Evolutionary conservation across 306 rosid species (phyloP).

Genomic region (Ormosia semicastrata): DNA sequence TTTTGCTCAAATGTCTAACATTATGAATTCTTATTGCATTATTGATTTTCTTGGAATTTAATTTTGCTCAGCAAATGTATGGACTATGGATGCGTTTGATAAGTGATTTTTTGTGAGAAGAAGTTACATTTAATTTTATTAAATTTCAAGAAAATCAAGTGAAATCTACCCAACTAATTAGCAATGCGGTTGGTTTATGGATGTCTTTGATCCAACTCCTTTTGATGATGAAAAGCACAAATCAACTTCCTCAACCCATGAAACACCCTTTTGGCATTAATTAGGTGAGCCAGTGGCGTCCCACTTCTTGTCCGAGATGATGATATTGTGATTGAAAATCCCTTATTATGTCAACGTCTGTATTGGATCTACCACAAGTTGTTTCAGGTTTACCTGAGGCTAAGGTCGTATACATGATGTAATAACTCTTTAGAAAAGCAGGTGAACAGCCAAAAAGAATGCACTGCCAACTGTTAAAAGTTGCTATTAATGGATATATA

Average conservation of each 20-base stretch:
- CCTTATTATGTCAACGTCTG: constrained; percentile 8
- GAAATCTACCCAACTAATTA: background rate
- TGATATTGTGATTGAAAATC: constrained; percentile 4
- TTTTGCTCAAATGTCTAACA: background rate
- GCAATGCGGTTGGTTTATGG: background rate
- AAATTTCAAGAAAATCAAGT: background rate
- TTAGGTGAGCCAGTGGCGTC: constrained; percentile 14
- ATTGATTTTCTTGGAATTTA: background rate
- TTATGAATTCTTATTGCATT: background rate
- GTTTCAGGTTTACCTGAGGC: constrained; percentile 12
- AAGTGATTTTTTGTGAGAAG: background rate
- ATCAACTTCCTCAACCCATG: background rate
- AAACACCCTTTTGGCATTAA: background rate
- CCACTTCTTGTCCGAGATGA: constrained; percentile 24
- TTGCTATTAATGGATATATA: background rate
- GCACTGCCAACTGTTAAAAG: background rate
- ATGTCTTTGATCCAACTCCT: background rate
- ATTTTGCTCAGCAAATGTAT: background rate
- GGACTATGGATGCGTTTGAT: background rate
- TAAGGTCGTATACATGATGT: background rate
- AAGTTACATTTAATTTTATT: background rate
- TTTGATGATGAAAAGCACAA: background rate
- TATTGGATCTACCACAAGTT: constrained; percentile 8
- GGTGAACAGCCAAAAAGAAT: background rate
- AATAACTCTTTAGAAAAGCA: background rate